Percentiles rank a stretch among this genome's conserved stretches.
phyloP scores from a whole-genome alignment of 2,329 filamentous ascomycete species.

The Verticillium isaacii region DNA sequence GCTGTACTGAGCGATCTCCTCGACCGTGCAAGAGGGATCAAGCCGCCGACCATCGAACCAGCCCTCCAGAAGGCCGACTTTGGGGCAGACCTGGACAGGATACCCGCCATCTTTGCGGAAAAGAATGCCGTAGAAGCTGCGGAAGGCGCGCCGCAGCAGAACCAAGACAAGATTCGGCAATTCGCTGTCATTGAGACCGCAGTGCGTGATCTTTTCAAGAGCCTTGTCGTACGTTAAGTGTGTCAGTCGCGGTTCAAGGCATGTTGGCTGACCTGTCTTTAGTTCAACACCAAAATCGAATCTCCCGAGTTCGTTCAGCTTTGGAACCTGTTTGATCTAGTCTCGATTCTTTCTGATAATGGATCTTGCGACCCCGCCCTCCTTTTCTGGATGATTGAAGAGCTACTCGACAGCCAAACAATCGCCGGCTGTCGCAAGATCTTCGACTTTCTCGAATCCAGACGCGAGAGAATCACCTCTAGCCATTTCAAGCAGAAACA shows the following conservation, averaged over 20 bases:
- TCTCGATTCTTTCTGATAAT: conserved; percentile 82
- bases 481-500: conserved; percentile 79
- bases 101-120: conserved; percentile 36
- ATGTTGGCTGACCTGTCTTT: conserved; percentile 6
- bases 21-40: conserved; percentile 51
- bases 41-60: conserved; percentile 64
- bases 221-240: conserved; percentile 59
- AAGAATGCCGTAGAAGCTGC: conserved; percentile 17
- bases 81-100: conserved; percentile 38
- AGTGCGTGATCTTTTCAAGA: conserved; percentile 74
- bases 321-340: conserved; percentile 90
- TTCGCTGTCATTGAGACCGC: conserved; percentile 78
- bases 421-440: conserved; percentile 86
- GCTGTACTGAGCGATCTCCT: conserved; percentile 54
- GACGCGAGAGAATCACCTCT: conserved; percentile 81
- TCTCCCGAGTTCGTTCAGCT: conserved; percentile 74
- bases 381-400: conserved; percentile 87
- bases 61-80: conserved; percentile 68
- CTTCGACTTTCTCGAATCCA: conserved; percentile 92
- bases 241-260: background rate
- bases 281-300: conserved; percentile 73
- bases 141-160: conserved; percentile 27
- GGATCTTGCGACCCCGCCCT: conserved; percentile 74
- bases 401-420: conserved; percentile 92
- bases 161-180: conserved; percentile 41